Evolutionary conservation across 805 yeast species (phyloP), one percentile per base, ranked within the genome.

Genomic region (Suhomyces faveliae): DNA sequence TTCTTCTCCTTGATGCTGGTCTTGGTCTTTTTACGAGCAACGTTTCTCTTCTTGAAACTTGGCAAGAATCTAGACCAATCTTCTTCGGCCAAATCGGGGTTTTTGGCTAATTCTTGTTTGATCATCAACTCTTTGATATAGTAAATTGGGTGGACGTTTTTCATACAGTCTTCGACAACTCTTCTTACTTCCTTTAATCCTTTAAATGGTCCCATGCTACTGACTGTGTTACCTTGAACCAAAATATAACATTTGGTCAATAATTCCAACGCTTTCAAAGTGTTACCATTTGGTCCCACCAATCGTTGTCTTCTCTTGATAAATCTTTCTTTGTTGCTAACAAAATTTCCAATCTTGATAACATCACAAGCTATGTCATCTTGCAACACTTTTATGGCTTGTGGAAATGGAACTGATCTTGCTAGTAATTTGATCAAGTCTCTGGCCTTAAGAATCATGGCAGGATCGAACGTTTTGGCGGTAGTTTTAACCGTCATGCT

Each of bases 21-120:
- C 69, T 79, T 82, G 51, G 94, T 87, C 77, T 85, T 85, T 85
- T 87, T 87, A 63, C 99, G 84, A 30, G 96, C 96, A 55, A 92
- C 96, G 62, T 90, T 90, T 68, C 91, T 85, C 79, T 92, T 94
- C 81, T 89, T 94, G 76, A 94, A 94, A 76, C 86, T 90, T 20
- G 99, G 99, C 63, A 94, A 75, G 67, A 92, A 94, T 68, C 99
- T 80, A 21, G 90, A 83, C 99, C 99, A 94, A 69, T 90, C 97
- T 70, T 94, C 98, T 46, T 88, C 76, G 24, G 96, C 97, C 54
- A 94, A 77, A 60, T 94, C 98, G 9, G 99, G 99, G 61, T 88
- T 89, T 72, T 90, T 88, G 25, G 96, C 89, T 53, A 94, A 76
- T 70, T 94, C 99, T 67, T 94, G 86, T 71, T 91, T 92, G 64